Percentiles rank a stretch among this genome's conserved stretches.
Evolutionary conservation across 2,329 filamentous ascomycete genomes (phyloP).

Genomic region (Trichoderma endophyticum): DNA sequence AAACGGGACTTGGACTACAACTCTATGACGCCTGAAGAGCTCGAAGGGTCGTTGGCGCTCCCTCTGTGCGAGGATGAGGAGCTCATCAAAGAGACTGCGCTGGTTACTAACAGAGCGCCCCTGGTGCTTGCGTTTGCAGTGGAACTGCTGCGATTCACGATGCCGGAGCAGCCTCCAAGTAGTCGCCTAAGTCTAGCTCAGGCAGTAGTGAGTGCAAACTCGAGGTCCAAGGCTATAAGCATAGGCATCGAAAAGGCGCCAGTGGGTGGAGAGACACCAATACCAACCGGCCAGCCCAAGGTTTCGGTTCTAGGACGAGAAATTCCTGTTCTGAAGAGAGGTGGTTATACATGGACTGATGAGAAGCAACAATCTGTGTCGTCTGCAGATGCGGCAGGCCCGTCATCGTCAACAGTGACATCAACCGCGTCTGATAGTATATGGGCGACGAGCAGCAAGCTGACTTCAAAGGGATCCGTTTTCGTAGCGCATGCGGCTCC

Average conservation of each 20-base stretch:
- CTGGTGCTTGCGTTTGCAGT: constrained; percentile 78
- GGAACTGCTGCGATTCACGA: constrained; percentile 70
- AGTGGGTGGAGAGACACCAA: constrained; percentile 66
- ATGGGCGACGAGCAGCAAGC: constrained; percentile 52
- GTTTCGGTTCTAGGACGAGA: constrained; percentile 71
- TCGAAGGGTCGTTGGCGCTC: constrained; percentile 61
- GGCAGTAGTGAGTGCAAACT: constrained; percentile 79
- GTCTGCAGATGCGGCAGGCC: background rate
- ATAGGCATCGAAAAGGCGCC: constrained; percentile 67
- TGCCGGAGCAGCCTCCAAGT: constrained; percentile 82
- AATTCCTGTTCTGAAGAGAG: constrained; percentile 71
- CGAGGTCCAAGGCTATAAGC: constrained; percentile 69
- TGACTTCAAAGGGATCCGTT: constrained; percentile 52
- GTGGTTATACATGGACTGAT: constrained; percentile 58
- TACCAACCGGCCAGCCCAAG: constrained; percentile 71
- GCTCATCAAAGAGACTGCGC: constrained; percentile 51
- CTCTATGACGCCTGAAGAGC: constrained; percentile 50
- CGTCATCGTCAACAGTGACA: constrained; percentile 21
- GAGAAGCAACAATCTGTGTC: background rate
- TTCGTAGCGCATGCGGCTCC: constrained; percentile 53
- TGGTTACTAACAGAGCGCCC: constrained; percentile 78
- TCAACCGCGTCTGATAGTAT: constrained; percentile 19
- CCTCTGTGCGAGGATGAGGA: constrained; percentile 58
- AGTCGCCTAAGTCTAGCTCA: constrained; percentile 79
- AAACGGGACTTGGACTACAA: constrained; percentile 37